phyloP scores from a whole-genome alignment of 2,329 filamentous ascomycete genomes.

The Fusarium heterosporum region DNA sequence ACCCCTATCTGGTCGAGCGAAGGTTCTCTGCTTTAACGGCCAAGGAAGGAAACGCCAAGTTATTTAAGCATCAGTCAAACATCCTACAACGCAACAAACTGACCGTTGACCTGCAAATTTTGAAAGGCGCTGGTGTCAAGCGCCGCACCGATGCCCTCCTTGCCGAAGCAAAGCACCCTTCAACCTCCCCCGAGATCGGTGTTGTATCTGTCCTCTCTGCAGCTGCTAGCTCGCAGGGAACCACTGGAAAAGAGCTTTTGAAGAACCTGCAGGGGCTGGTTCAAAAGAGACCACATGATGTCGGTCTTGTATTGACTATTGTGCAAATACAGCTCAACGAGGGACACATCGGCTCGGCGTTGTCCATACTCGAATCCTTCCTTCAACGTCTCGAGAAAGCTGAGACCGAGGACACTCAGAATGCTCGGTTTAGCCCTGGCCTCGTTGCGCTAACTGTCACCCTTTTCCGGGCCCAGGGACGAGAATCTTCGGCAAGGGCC shows the following conservation, averaged over 20 bases:
- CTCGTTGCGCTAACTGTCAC: conserved; percentile 83
- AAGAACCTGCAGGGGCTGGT: conserved; percentile 76
- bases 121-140: conserved; percentile 74
- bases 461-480: conserved; percentile 81
- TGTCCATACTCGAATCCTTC: conserved; percentile 80
- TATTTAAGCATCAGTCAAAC: conserved; percentile 76
- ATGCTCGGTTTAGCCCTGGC: conserved; percentile 85
- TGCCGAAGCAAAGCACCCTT: conserved; percentile 44
- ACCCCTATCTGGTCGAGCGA: conserved; percentile 76
- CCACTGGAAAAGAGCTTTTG: conserved; percentile 74
- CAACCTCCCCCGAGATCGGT: conserved; percentile 51
- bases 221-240: conserved; percentile 76
- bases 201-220: conserved; percentile 69
- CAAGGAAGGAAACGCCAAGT: conserved; percentile 68
- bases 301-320: conserved; percentile 83
- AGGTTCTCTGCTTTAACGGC: conserved; percentile 66
- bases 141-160: conserved; percentile 60
- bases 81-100: conserved; percentile 70
- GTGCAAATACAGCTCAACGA: conserved; percentile 83
- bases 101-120: conserved; percentile 72
- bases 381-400: conserved; percentile 77
- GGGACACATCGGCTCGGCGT: conserved; percentile 78
- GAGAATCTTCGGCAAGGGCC: conserved; percentile 75
- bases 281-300: conserved; percentile 79
- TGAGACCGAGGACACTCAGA: conserved; percentile 65